These are phyloP conservation scores for Rhodotorula diobovata DNA, from an alignment of 768 basidiomycete species.

Conservation along the genomic window DNA sequence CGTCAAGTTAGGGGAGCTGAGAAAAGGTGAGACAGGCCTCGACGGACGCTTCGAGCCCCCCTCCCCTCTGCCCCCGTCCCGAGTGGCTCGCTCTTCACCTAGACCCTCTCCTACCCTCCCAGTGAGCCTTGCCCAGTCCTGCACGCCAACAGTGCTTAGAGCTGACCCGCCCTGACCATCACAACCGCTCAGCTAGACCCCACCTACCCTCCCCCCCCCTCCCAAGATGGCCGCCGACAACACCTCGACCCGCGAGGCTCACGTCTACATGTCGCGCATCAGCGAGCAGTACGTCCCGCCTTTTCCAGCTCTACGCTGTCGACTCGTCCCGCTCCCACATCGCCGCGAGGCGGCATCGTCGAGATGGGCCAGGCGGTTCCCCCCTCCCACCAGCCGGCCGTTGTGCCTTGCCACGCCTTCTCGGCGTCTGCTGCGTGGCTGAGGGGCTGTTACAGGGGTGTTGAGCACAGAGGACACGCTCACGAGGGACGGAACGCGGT, in stretches of 20 bases:
- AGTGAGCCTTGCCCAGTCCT: not conserved
- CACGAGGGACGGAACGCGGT: not conserved
- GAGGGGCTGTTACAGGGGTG: too few relatives aligned
- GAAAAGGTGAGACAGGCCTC: too few relatives aligned
- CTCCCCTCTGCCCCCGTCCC: too few relatives aligned
- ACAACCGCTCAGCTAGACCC: not conserved
- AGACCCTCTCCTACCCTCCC: too few relatives aligned
- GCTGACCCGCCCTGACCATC: not conserved
- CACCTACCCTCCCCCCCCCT: too few relatives aligned
- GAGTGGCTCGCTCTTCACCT: too few relatives aligned
- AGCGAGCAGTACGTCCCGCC: conserved; percentile 28
- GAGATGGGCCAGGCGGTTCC: not conserved
- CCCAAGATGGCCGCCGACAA: conserved; percentile 18
- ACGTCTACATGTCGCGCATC: conserved; percentile 40
- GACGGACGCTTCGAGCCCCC: too few relatives aligned
- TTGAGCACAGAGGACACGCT: too few relatives aligned
- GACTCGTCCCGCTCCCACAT: not conserved
- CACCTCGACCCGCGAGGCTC: conserved; percentile 19
- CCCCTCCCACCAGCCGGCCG: not conserved
- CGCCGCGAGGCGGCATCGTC: not conserved
- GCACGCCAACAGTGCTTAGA: too few relatives aligned
- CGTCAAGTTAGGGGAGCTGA: too few relatives aligned
- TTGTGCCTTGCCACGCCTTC: not conserved
- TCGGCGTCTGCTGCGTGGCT: too few relatives aligned
- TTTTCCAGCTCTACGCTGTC: too few relatives aligned